Base-by-base conservation (phyloP, 2,329 filamentous ascomycete genomes). In the Chaetomium strumarium region DNA sequence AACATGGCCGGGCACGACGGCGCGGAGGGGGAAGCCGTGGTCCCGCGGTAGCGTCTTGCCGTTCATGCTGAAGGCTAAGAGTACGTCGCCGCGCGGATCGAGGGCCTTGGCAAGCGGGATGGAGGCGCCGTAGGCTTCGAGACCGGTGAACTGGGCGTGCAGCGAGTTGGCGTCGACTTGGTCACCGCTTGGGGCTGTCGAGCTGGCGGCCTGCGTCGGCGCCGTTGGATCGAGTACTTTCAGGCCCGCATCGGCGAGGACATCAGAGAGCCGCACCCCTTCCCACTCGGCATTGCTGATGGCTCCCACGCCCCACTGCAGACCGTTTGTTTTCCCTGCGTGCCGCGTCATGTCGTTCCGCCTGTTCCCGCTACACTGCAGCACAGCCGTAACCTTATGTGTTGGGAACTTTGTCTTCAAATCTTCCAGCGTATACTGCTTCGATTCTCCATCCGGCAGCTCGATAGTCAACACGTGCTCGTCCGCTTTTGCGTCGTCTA, bases 51-150 rank as follows among this genome's bases (percentile, higher is more conserved):
- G 69, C 0, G 79, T 72, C 52, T 76, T 64, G 46, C 80, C 83
- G 56, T 87, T 87, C 84, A 88, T 88, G 44, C 74, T 73, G 59
- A 81, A 86, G 0, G 84, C 83, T 0, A 86, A 70, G 29, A 88
- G 68, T 7, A 86, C 84, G 57, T 88, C 84, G 49, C 78, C 80
- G 34, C 74, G 73, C 0, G 78, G 78, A 46, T 84, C 80, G 16
- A 84, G 64, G 0, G 78, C 78, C 19, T 81, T 77, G 33, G 73
- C 68, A 45, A 85, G 71, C 1, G 82, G 80, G 42, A 85, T 84
- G 36, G 77, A 84, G 13, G 81, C 74, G 53, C 76, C 76, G 62
- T 84, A 83, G 13, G 81, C 79, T 64, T 85, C 80, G 44, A 79
- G 68, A 12, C 78, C 79, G 9, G 75, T 71, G 60, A 85, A 80